Evolutionary conservation across 768 basidiomycete genomes (phyloP), one percentile per base, ranked within the genome.

Genomic region (Obba rivulosa): DNA sequence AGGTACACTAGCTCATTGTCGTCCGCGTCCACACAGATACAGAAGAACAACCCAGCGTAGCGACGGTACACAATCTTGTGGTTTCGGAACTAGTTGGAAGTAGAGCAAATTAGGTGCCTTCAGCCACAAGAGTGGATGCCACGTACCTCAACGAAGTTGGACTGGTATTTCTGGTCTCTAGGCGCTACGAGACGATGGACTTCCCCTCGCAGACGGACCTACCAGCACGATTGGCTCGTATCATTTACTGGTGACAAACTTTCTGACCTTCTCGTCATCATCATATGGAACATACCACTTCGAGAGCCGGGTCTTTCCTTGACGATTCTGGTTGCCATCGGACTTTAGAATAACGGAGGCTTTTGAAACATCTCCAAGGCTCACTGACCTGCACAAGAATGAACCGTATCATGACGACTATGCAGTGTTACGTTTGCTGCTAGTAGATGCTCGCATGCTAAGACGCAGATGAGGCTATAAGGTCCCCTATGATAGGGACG

Each of bases 211-310:
- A 98, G 76, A 45, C 94, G 81, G 50, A 95, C 90, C 92, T 95
- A 58, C 24, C n/a, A 8, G 34, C 31, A 51, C 16, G 46, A 41
- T 24, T 38, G 47, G 41, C 17, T 16, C 21, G 17, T 22, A 37
- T 16, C 23, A 11, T 23, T n/a, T 34, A 18, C 22, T 2, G 17
- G 24, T 10, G 36, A 13, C 41, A 42, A 25, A 31, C 31, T 13
- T 20, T 31, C 48, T 18, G 10, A 91, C 92, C 84, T 98, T 99
- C 76, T 98, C 96, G 58, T 99, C 96, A 62, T 99, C 96, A 58
- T 97, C 94, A 57, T 93, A 98, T 1, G 96, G 96, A 22, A 91
- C 91, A 72, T 98, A 98, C 95, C 95, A 99, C 69, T 98, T 98
- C 9, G 92, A 93, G 43, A 98, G 67, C 48, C 96, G 77, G 3